phyloP scores from a whole-genome alignment of 2,329 filamentous ascomycete species.

The Fusarium tjaetaba region DNA sequence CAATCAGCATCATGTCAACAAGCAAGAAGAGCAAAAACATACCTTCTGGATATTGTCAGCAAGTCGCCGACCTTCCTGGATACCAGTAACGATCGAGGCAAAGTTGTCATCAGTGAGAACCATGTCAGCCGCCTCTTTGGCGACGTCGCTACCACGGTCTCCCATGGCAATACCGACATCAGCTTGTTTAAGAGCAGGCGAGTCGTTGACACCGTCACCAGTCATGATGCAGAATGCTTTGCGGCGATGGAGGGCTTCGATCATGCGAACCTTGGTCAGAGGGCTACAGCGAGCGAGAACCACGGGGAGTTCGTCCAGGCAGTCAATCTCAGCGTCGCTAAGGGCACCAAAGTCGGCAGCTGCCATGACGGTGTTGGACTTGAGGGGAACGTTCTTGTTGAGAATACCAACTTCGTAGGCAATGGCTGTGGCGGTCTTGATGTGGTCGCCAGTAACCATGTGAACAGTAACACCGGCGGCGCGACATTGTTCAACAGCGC shows the following conservation, averaged over 20 bases:
- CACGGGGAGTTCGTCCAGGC: slow-evolving; percentile 67
- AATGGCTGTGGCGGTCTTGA: slow-evolving; percentile 73
- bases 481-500: slow-evolving; percentile 67
- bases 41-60: slow-evolving; percentile 82
- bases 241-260: slow-evolving; percentile 76
- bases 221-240: slow-evolving; percentile 78
- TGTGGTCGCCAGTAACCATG: slow-evolving; percentile 76
- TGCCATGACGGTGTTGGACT: slow-evolving; percentile 64
- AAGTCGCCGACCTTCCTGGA: slow-evolving; percentile 74
- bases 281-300: slow-evolving; percentile 77
- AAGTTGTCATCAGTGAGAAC: slow-evolving; percentile 91
- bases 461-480: slow-evolving; percentile 72
- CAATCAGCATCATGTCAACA: slow-evolving; percentile 21
- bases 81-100: slow-evolving; percentile 78
- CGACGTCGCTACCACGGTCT: slow-evolving; percentile 75
- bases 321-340: slow-evolving; percentile 70
- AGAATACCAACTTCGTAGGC: slow-evolving; percentile 73
- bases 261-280: slow-evolving; percentile 78
- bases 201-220: slow-evolving; percentile 80
- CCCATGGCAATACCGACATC: slow-evolving; percentile 84
- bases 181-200: slow-evolving; percentile 75
- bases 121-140: slow-evolving; percentile 86
- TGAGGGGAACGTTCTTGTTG: slow-evolving; percentile 48
- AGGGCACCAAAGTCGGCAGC: slow-evolving; percentile 71
- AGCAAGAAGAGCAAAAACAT: background rate